A percentile compares a stretch with the other conserved stretches of the same genome.
Evolutionary conservation across 164 flowering plant genomes (phyloP).

Genomic region (Liquidambar formosana): DNA sequence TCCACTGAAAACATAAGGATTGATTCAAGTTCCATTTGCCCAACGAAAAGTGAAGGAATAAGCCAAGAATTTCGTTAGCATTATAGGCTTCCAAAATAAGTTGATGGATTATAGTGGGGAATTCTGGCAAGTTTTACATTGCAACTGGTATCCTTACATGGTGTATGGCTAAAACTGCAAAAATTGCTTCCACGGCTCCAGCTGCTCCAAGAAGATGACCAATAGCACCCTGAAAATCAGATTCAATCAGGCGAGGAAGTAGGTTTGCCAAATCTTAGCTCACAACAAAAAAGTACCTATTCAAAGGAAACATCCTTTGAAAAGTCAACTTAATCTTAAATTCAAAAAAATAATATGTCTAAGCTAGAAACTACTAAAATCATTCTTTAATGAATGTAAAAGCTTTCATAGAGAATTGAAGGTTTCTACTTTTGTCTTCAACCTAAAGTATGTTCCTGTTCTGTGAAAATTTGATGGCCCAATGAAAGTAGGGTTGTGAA

Average conservation of each 20-base stretch:
- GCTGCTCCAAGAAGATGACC: conserved; percentile 99
- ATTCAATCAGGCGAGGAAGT: neutral
- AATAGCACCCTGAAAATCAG: conserved; percentile 69
- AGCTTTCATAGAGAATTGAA: no score
- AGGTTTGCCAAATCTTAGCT: neutral
- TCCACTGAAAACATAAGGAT: no score
- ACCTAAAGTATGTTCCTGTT: no score
- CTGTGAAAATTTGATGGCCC: no score
- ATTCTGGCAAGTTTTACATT: neutral
- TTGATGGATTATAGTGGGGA: neutral
- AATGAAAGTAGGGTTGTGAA: neutral
- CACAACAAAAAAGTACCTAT: neutral
- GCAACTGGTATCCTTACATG: conserved; percentile 44
- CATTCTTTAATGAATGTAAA: neutral
- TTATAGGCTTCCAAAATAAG: neutral
- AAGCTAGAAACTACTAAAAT: neutral
- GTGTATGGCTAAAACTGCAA: conserved; percentile 72
- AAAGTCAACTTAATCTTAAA: neutral
- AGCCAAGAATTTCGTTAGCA: neutral
- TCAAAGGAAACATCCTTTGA: neutral
- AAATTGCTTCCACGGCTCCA: conserved; percentile 97
- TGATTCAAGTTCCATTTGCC: neutral
- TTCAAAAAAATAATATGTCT: neutral
- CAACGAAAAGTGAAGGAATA: neutral
- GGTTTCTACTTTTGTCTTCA: no score